Percentiles rank a stretch among this genome's conserved stretches.
These are phyloP conservation scores for Fusarium robinianum DNA, from an alignment of 2,329 filamentous ascomycete species.

Conservation along the genomic window DNA sequence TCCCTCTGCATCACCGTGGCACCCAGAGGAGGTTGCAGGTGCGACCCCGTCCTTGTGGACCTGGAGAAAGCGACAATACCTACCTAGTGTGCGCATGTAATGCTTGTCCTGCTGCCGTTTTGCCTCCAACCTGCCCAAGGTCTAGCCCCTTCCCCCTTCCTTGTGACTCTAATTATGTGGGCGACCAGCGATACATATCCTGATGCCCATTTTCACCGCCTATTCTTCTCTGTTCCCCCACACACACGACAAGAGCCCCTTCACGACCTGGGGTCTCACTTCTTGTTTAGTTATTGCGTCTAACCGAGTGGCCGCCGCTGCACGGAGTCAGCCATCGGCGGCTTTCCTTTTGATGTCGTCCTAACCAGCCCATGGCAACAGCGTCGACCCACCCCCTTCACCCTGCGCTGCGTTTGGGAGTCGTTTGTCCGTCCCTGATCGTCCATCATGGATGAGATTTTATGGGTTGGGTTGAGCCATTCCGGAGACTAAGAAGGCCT, in stretches of 20 bases:
- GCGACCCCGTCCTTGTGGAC: constrained; percentile 15
- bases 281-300: constrained; percentile 32
- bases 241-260: constrained; percentile 26
- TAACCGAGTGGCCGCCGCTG: constrained; percentile 22
- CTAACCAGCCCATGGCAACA: constrained; percentile 12
- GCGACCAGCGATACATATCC: constrained; percentile 10
- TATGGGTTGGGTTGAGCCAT: too few relatives aligned
- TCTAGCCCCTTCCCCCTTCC: constrained; percentile 5
- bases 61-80: constrained; percentile 18
- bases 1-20: constrained; percentile 25
- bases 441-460: too few relatives aligned
- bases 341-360: constrained; percentile 16
- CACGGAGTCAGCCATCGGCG: constrained; percentile 24
- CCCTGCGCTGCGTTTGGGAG: too few relatives aligned
- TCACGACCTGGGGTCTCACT: constrained; percentile 25
- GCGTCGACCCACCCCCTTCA: too few relatives aligned
- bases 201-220: constrained; percentile 36
- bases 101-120: constrained; percentile 10
- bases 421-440: too few relatives aligned
- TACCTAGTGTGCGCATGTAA: constrained; percentile 19
- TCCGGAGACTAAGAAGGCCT: too few relatives aligned
- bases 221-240: constrained; percentile 29
- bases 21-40: constrained; percentile 20
- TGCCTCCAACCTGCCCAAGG: constrained; percentile 11
- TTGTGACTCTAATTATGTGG: too few relatives aligned